Base-by-base conservation (phyloP, 108 stramenopile genomes). In the Discostella pseudostelligera region DNA sequence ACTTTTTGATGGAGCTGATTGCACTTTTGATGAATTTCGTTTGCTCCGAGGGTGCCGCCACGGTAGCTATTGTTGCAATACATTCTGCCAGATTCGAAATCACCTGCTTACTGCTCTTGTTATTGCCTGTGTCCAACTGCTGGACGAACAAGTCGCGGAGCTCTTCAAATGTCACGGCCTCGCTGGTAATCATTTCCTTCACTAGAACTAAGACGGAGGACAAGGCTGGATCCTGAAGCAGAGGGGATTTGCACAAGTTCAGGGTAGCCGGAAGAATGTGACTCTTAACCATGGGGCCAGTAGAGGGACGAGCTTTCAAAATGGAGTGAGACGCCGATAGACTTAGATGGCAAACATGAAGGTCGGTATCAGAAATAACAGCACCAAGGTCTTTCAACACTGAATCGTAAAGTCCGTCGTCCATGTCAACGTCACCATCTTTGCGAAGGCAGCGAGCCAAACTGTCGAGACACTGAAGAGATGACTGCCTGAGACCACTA, bases 211-310 rank as follows among this genome's bases (percentile, higher is more conserved):
- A 81, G 1, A 96, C 68, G 8, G 94, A 90, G 5, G 76, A 78
- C 46, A 96, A 73, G 21, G 96, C 92, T 32, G 80, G 47, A 43
- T 95, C 95, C 72, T 97, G 97, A 56, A 97, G 80, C 21, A 97
- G 74, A 2, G 96, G 86, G 3, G 96, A 96, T 14, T 85, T 74
- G 1, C 93, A 92, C 20, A 98, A 78, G 13, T 28, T 57, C 47
- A 98, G 73, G 21, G 85, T 86, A 1, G 74, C 59, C 37, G 95
- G 96, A 17, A 96, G 62, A n/a, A 92, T 69, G 66, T 81, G 56
- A 2, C 59, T 56, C 59, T 84, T 79, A 51, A 89, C 81, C 26
- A 76, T 63, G 9, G 70, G 19, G 10, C 86, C 84, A 51, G 76
- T 81, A 19, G 76, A 82, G 11, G 82, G 85, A 46, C 83, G 87